These are phyloP conservation scores for Clathrospora elynae DNA, from an alignment of 2,329 filamentous ascomycete species.

Conservation along the genomic window DNA sequence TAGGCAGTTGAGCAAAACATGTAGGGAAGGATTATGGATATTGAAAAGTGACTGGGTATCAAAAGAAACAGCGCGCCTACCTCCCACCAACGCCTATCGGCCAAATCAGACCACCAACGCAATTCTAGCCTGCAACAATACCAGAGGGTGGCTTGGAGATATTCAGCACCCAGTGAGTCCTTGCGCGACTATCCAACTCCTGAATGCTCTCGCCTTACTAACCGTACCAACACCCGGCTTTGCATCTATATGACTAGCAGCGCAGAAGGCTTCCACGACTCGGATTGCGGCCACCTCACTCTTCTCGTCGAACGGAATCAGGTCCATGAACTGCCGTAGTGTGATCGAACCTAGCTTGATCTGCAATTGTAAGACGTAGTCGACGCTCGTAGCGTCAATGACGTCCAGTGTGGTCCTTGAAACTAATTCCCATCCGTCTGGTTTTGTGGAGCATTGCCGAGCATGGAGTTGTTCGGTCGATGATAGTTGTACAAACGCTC, in stretches of 20 bases:
- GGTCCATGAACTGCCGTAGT: conserved; percentile 27
- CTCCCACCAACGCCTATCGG: neutral
- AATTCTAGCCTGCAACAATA: neutral
- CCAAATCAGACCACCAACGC: neutral
- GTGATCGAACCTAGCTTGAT: conserved; percentile 35
- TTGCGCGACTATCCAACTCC: conserved; percentile 24
- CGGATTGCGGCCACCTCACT: conserved; percentile 10
- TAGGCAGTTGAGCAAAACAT: neutral
- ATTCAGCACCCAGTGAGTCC: neutral
- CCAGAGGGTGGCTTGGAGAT: neutral
- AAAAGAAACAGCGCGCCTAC: neutral
- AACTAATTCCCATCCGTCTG: conserved; percentile 33
- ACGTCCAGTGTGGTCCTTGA: conserved; percentile 20
- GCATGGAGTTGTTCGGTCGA: conserved; percentile 31
- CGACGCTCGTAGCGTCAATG: conserved; percentile 17
- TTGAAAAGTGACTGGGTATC: conserved; percentile 1
- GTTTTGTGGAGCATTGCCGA: conserved; percentile 21
- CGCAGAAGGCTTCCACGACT: conserved; percentile 33
- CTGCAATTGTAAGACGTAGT: conserved; percentile 27
- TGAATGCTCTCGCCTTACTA: conserved; percentile 27
- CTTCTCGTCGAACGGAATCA: conserved; percentile 24
- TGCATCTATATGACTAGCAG: conserved; percentile 28
- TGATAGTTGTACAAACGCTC: conserved; percentile 28
- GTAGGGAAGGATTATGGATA: neutral
- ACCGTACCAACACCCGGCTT: conserved; percentile 6